These are phyloP conservation scores for Beauveria sp. DNA, from an alignment of 2,329 filamentous ascomycete genomes.

Conservation along the genomic window DNA sequence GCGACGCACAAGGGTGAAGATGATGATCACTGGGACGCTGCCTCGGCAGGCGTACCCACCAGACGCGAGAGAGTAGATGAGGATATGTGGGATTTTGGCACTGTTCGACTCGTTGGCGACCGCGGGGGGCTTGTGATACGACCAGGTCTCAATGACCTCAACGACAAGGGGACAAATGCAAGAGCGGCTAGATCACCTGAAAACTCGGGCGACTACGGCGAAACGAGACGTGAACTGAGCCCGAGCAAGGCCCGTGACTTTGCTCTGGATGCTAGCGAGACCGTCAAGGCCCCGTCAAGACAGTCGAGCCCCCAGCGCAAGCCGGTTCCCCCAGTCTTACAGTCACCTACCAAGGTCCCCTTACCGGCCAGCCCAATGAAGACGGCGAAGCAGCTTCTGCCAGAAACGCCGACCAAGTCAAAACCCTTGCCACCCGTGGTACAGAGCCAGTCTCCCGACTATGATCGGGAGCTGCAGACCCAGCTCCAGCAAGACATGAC, in stretches of 20 bases:
- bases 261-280: conserved; percentile 40
- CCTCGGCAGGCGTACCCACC: conserved; percentile 42
- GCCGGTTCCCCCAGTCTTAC: conserved; percentile 30
- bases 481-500: conserved; percentile 58
- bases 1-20: conserved; percentile 68
- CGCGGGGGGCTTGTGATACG: conserved; percentile 49
- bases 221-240: conserved; percentile 42
- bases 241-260: conserved; percentile 45
- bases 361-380: conserved; percentile 41
- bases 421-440: conserved; percentile 41
- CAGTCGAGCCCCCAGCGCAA: conserved; percentile 55
- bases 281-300: conserved; percentile 50
- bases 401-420: conserved; percentile 39
- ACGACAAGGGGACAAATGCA: conserved; percentile 73
- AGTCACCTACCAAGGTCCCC: conserved; percentile 53
- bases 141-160: conserved; percentile 62
- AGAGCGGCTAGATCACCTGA: conserved; percentile 51
- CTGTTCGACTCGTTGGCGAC: conserved; percentile 72
- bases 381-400: conserved; percentile 22
- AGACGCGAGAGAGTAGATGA: conserved; percentile 58
- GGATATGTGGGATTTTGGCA: conserved; percentile 98
- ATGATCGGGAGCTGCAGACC: conserved; percentile 52
- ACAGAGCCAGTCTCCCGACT: conserved; percentile 47
- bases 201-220: conserved; percentile 41
- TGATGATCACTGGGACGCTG: conserved; percentile 52